phyloP scores from a whole-genome alignment of 495 filamentous ascomycete genomes.

The Darksidea phi region DNA sequence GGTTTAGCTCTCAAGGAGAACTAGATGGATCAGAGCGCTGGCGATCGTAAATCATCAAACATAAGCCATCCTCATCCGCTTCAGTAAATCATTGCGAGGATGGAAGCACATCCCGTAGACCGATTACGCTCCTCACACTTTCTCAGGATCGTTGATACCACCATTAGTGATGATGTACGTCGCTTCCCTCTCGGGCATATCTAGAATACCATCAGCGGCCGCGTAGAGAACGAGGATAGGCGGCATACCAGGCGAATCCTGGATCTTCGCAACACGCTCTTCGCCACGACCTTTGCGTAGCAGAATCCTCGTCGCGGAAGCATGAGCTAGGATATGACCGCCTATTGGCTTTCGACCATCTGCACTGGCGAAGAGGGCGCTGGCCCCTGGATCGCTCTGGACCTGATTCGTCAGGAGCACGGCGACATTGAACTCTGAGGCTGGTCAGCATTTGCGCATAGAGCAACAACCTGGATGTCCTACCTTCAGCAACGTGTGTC shows the following conservation, averaged over 20 bases:
- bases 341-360: constrained; percentile 75
- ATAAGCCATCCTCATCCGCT: too few relatives aligned
- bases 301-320: constrained; percentile 70
- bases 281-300: constrained; percentile 76
- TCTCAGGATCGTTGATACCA: constrained; percentile 73
- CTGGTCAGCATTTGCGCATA: background rate
- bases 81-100: background rate
- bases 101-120: background rate
- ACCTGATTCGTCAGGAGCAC: constrained; percentile 83
- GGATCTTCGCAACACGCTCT: constrained; percentile 76
- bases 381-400: constrained; percentile 77
- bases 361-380: constrained; percentile 73
- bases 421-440: constrained; percentile 70
- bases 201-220: constrained; percentile 39
- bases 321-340: constrained; percentile 78
- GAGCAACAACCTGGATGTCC: constrained; percentile 13
- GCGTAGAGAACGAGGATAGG: background rate
- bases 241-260: constrained; percentile 67
- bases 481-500: constrained; percentile 72
- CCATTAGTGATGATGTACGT: constrained; percentile 78
- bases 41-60: too few relatives aligned
- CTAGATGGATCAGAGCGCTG: too few relatives aligned
- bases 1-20: too few relatives aligned
- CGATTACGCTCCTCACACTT: constrained; percentile 41
- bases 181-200: constrained; percentile 74